Conservation (phyloP, 352 stramenopile genomes). For the Elongisporangium undulatum region DNA sequence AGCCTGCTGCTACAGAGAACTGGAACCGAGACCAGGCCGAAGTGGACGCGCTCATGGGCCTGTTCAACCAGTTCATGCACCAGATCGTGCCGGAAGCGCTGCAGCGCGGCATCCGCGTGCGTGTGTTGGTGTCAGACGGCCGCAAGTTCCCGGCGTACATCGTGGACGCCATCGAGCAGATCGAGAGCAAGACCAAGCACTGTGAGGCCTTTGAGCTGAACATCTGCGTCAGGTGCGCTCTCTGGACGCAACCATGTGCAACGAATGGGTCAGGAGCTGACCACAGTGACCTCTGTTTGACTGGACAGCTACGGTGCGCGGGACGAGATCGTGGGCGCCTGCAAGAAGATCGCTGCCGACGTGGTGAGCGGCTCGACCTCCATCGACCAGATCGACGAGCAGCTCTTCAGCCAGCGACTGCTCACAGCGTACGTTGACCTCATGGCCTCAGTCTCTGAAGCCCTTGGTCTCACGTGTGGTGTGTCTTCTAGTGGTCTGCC, state of each 20-base stretch:
- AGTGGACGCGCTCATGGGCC: slow-evolving; percentile 89
- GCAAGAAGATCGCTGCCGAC: slow-evolving; percentile 83
- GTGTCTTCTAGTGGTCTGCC: slow-evolving; percentile 55
- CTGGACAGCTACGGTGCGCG: slow-evolving; percentile 90
- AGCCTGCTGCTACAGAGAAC: slow-evolving; percentile 74
- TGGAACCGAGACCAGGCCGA: slow-evolving; percentile 90
- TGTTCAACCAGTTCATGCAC: slow-evolving; percentile 95
- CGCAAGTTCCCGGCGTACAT: slow-evolving; percentile 69
- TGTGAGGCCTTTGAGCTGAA: slow-evolving; percentile 81
- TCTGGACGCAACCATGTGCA: background rate
- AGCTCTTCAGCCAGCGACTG: slow-evolving; percentile 63
- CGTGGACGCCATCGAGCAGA: slow-evolving; percentile 57
- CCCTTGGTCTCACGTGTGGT: slow-evolving; percentile 9
- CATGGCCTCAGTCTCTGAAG: background rate
- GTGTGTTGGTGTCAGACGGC: slow-evolving; percentile 84
- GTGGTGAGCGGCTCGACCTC: slow-evolving; percentile 60
- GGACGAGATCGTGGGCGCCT: slow-evolving; percentile 94
- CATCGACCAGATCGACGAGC: slow-evolving; percentile 77
- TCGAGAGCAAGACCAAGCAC: slow-evolving; percentile 86
- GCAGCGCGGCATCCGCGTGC: slow-evolving; percentile 90
- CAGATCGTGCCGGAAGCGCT: slow-evolving; percentile 88
- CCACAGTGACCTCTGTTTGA: slow-evolving; percentile 13
- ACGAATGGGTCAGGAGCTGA: background rate
- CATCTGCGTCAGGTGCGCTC: slow-evolving; percentile 73
- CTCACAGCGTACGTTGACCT: slow-evolving; percentile 67